These are phyloP conservation scores for Saccharomycopsis sp. DNA, from an alignment of 805 yeast species.

Conservation along the genomic window DNA sequence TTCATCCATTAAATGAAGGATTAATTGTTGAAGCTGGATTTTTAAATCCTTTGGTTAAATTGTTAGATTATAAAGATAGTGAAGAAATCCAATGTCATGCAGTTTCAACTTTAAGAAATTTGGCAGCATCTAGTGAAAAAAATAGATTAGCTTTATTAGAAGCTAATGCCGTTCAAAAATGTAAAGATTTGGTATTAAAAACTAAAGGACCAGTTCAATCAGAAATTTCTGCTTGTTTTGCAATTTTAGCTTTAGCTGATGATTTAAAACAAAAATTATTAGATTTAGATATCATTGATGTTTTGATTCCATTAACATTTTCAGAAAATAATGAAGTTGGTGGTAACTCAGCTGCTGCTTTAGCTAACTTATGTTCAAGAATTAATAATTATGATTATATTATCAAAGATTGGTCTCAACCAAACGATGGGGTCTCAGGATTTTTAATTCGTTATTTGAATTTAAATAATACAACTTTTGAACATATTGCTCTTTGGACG, in stretches of 20 bases:
- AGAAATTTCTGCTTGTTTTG: constrained; percentile 95
- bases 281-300: constrained; percentile 76
- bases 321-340: constrained; percentile 89
- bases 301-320: constrained; percentile 81
- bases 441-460: constrained; percentile 73
- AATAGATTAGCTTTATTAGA: constrained; percentile 86
- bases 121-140: constrained; percentile 92
- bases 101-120: constrained; percentile 86
- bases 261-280: constrained; percentile 80
- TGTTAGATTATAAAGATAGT: constrained; percentile 75
- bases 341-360: constrained; percentile 97
- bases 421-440: constrained; percentile 77
- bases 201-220: constrained; percentile 91
- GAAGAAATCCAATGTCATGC: constrained; percentile 99
- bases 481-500: constrained; percentile 97
- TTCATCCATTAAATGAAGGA: constrained; percentile 93
- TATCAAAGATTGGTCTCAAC: constrained; percentile 65
- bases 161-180: constrained; percentile 91
- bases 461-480: constrained; percentile 85
- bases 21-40: constrained; percentile 95
- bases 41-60: constrained; percentile 76
- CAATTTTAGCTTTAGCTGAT: constrained; percentile 92
- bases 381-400: constrained; percentile 75
- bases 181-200: constrained; percentile 73
- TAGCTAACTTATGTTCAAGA: constrained; percentile 90